Conservation (phyloP, 2,329 filamentous ascomycete genomes). For the Paraphaeosphaeria minitans region DNA sequence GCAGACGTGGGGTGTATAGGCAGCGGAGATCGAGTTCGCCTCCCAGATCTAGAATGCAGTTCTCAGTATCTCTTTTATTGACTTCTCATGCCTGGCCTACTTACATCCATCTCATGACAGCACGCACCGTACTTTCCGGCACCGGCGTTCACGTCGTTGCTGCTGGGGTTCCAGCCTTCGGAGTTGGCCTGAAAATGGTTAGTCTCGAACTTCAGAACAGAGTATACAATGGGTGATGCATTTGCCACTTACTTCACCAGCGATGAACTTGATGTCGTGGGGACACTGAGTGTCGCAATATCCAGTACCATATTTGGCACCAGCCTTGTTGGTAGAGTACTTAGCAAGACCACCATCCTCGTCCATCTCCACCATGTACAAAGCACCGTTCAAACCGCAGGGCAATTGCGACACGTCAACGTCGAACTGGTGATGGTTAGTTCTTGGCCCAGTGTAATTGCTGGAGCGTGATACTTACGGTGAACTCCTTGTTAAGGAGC, state of each 20-base stretch:
- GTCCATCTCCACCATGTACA: slow-evolving; percentile 68
- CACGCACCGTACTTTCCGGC: slow-evolving; percentile 60
- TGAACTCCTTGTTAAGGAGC: slow-evolving; percentile 36
- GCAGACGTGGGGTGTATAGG: slow-evolving; percentile 68
- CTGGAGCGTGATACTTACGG: neutral
- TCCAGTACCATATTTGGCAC: slow-evolving; percentile 61
- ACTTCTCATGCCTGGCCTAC: neutral
- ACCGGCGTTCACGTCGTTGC: slow-evolving; percentile 58
- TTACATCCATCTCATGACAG: slow-evolving; percentile 65
- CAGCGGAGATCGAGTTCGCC: slow-evolving; percentile 66
- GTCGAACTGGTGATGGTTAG: slow-evolving; percentile 21
- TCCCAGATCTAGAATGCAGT: slow-evolving; percentile 58
- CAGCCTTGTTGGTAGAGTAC: slow-evolving; percentile 51
- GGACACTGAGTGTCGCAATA: slow-evolving; percentile 52
- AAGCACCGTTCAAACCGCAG: slow-evolving; percentile 71
- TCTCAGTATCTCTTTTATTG: neutral
- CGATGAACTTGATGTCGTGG: slow-evolving; percentile 52
- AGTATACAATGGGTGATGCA: neutral
- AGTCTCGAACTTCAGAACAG: neutral
- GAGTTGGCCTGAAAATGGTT: slow-evolving; percentile 53
- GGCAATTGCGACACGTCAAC: slow-evolving; percentile 60
- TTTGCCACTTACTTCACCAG: slow-evolving; percentile 50
- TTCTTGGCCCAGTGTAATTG: neutral
- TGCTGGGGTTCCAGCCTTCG: slow-evolving; percentile 55
- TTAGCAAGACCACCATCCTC: slow-evolving; percentile 60